Conservation (phyloP, 225 moss, liverwort and hornwort species). For the Pseudoscleropodium purum region DNA sequence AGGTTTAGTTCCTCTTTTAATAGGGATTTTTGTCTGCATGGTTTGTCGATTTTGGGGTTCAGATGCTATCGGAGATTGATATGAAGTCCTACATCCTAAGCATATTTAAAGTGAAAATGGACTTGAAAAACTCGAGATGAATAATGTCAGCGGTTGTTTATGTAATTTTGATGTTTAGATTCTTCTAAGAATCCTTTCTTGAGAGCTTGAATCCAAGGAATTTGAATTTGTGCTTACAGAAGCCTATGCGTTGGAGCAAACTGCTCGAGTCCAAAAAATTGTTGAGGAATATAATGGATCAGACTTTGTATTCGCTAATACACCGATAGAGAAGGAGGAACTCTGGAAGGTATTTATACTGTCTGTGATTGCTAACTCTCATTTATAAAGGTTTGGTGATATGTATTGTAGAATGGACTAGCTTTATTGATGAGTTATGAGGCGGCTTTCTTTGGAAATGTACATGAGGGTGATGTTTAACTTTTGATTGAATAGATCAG, state of each 20-base stretch:
- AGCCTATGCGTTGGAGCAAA: constrained; percentile 84
- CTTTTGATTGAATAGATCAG: constrained; percentile 57
- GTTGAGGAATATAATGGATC: constrained; percentile 76
- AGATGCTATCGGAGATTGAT: neutral
- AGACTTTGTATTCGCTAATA: constrained; percentile 67
- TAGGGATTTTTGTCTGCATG: neutral
- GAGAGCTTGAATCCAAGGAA: neutral
- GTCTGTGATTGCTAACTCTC: neutral
- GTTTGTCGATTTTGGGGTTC: neutral
- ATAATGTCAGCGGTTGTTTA: neutral
- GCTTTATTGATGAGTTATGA: neutral
- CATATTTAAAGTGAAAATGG: neutral
- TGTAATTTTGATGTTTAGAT: neutral
- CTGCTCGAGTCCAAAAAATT: constrained; percentile 55
- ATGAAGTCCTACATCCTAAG: neutral
- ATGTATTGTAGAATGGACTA: neutral
- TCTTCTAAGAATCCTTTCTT: neutral
- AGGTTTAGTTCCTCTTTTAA: constrained; percentile 35
- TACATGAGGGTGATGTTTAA: neutral
- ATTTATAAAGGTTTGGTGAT: neutral
- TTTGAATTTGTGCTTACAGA: constrained; percentile 35
- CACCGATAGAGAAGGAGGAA: constrained; percentile 68
- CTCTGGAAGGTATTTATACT: constrained; percentile 80
- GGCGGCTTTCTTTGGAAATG: neutral
- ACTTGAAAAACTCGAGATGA: neutral